A percentile compares a stretch with the other conserved stretches of the same genome.
These are phyloP conservation scores for Bromus sterilis DNA, from an alignment of 176 grass and related monocot genomes.

Conservation along the genomic window DNA sequence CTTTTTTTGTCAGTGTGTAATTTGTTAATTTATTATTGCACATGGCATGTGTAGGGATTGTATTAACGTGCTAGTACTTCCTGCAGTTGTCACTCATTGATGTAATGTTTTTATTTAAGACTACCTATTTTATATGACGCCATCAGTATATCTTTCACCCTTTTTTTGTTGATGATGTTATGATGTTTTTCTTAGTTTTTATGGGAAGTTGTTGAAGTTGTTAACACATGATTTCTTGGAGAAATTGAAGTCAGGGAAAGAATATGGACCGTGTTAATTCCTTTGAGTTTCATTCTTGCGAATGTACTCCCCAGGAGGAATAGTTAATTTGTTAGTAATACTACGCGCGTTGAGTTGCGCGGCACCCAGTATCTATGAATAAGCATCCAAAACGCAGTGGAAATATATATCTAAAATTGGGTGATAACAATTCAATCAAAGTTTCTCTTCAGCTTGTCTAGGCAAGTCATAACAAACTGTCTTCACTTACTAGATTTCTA, in stretches of 20 bases:
- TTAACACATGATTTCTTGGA: not conserved
- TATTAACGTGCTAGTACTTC: not conserved
- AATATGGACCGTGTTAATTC: not conserved
- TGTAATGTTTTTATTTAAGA: not conserved
- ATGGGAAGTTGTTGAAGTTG: not conserved
- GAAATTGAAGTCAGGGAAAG: not conserved
- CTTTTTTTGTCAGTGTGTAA: not conserved
- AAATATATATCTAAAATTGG: not conserved
- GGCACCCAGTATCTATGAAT: not conserved
- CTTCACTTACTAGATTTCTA: not conserved
- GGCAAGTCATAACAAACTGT: not conserved
- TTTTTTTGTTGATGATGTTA: not conserved
- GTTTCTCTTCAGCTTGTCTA: not conserved
- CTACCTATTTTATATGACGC: not conserved
- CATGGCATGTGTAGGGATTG: not conserved
- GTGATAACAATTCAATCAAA: not conserved
- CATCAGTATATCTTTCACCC: not conserved
- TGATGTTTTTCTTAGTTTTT: not conserved
- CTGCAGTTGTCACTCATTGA: not conserved
- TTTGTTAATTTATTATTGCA: not conserved
- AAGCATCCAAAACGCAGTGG: not conserved
- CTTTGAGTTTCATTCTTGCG: not conserved
- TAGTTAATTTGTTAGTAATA: too few relatives aligned
- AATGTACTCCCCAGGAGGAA: not conserved
- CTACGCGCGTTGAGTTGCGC: not conserved